A percentile compares a stretch with the other conserved stretches of the same genome.
Evolutionary conservation across 495 filamentous ascomycete species (phyloP).

Genomic region (Hamigera avellanea): DNA sequence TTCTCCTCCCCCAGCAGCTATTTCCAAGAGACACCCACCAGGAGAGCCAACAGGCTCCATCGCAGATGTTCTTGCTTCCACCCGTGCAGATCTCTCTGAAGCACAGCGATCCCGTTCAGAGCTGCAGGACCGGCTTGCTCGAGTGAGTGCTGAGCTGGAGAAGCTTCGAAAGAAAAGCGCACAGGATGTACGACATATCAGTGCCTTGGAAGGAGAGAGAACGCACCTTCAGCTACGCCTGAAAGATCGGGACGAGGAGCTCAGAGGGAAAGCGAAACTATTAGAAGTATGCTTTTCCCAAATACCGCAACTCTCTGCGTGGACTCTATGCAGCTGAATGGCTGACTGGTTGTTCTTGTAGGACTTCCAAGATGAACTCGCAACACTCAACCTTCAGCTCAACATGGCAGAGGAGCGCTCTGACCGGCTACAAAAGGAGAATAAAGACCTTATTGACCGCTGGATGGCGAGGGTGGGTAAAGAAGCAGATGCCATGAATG

Average conservation of each 20-base stretch:
- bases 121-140: conserved; percentile 48
- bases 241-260: conserved; percentile 75
- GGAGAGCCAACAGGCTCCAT: conserved; percentile 10
- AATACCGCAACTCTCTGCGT: too few species aligned
- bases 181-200: conserved; percentile 45
- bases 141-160: conserved; percentile 47
- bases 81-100: conserved; percentile 54
- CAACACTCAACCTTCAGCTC: conserved; percentile 73
- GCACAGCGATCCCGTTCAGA: conserved; percentile 62
- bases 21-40: conserved; percentile 15
- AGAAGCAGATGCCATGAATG: conserved; percentile 84
- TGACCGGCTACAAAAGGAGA: conserved; percentile 63
- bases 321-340: too few species aligned
- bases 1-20: conserved; percentile 6
- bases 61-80: conserved; percentile 31
- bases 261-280: conserved; percentile 68
- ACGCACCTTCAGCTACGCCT: conserved; percentile 47
- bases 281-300: conserved; percentile 65
- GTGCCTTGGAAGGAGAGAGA: conserved; percentile 50
- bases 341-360: conserved; percentile 15
- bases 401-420: conserved; percentile 69
- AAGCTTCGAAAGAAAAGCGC: conserved; percentile 45
- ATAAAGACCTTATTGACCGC: conserved; percentile 74
- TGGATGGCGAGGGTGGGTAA: conserved; percentile 81
- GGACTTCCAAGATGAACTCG: conserved; percentile 84